phyloP scores from a whole-genome alignment of 2,329 filamentous ascomycete species.

The Epichloe typhina region DNA sequence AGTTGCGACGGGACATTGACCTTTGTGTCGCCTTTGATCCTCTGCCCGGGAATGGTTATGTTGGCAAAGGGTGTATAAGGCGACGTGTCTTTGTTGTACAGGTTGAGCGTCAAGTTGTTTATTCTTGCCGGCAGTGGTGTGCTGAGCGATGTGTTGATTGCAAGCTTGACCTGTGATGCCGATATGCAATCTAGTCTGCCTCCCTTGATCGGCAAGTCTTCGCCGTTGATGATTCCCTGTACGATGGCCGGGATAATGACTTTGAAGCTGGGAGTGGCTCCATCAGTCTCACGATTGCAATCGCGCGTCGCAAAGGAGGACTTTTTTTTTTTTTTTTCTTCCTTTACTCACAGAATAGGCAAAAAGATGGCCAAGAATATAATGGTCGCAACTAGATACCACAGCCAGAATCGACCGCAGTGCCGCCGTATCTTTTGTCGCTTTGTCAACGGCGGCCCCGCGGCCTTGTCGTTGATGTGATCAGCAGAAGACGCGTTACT shows the following conservation, averaged over 20 bases:
- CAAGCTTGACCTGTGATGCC: constrained; percentile 20
- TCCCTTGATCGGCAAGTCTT: constrained; percentile 24
- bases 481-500: constrained; percentile 2
- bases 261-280: constrained; percentile 23
- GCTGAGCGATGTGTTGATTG: constrained; percentile 22
- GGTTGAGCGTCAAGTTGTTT: constrained; percentile 23
- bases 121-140: constrained; percentile 24
- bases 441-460: constrained; percentile 9
- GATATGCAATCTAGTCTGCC: constrained; percentile 23
- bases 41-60: constrained; percentile 8
- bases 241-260: constrained; percentile 33
- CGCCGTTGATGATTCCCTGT: constrained; percentile 28
- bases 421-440: constrained; percentile 27
- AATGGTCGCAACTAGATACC: constrained; percentile 27
- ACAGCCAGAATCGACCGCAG: constrained; percentile 28
- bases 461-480: constrained; percentile 4
- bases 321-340: too few relatives aligned
- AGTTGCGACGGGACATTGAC: constrained; percentile 22
- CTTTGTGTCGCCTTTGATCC: constrained; percentile 22
- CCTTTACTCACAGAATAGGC: constrained; percentile 28
- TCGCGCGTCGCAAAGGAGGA: neutral
- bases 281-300: neutral
- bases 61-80: constrained; percentile 11
- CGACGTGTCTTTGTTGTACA: constrained; percentile 26
- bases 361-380: constrained; percentile 31